phyloP scores from a whole-genome alignment of 345 rosid species.

The Citrus medica region DNA sequence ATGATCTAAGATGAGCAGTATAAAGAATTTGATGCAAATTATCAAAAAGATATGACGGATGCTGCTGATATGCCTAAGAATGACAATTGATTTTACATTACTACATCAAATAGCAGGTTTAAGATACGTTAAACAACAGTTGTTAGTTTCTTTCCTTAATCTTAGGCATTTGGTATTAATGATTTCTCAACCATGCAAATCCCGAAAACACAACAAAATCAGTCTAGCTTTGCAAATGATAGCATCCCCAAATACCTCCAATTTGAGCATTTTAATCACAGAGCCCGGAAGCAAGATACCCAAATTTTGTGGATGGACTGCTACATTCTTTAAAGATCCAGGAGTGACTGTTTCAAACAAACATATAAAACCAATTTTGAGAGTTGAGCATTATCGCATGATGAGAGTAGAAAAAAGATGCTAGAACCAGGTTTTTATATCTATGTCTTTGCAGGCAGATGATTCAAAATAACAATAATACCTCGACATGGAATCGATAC shows the following conservation, averaged over 20 bases:
- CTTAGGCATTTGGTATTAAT: neutral
- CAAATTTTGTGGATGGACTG: slow-evolving; percentile 17
- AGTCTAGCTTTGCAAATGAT: neutral
- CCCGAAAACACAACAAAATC: neutral
- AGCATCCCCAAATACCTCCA: slow-evolving; percentile 47
- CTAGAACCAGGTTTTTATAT: neutral
- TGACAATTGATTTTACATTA: neutral
- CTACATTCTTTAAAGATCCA: slow-evolving; percentile 34
- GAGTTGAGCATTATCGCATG: neutral
- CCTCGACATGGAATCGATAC: slow-evolving; percentile 54
- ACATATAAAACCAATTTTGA: neutral
- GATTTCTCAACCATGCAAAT: neutral
- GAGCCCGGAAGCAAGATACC: slow-evolving; percentile 45
- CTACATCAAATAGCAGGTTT: neutral
- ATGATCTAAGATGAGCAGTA: neutral
- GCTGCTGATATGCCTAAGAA: neutral
- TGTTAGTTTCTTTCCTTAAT: neutral
- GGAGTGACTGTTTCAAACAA: slow-evolving; percentile 45
- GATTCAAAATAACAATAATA: slow-evolving; percentile 14
- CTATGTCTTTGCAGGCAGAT: neutral
- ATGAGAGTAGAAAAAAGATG: neutral
- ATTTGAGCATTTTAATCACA: slow-evolving; percentile 35
- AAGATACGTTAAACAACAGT: neutral
- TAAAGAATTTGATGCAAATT: neutral
- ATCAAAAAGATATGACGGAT: neutral